Evolutionary conservation across 805 yeast species (phyloP).

Genomic region (Lachancea dasiensis): DNA sequence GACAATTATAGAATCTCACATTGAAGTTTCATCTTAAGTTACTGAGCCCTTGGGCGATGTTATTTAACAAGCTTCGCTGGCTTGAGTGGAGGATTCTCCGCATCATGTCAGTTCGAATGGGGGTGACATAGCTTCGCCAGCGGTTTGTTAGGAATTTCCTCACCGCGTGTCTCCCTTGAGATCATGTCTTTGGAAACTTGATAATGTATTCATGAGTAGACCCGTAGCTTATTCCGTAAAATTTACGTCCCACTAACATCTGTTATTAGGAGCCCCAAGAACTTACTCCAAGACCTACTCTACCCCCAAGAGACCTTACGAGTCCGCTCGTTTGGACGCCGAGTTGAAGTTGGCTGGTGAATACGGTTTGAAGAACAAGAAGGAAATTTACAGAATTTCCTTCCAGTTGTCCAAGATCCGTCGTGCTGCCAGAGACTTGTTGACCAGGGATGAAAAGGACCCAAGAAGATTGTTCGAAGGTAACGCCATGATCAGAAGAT

Average conservation of each 20-base stretch:
- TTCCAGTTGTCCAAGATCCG: constrained; percentile 99
- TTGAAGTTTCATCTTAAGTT: too few relatives aligned
- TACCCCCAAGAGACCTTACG: constrained; percentile 99
- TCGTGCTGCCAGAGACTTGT: constrained; percentile 99
- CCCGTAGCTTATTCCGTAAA: constrained; percentile 3
- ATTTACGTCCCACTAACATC: constrained; percentile 17
- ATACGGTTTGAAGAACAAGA: constrained; percentile 99
- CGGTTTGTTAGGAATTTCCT: too few relatives aligned
- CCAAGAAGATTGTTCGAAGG: constrained; percentile 99
- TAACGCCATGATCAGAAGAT: constrained; percentile 99
- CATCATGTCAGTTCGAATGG: too few relatives aligned
- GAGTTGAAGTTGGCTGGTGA: constrained; percentile 99
- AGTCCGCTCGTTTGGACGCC: constrained; percentile 98
- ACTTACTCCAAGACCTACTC: constrained; percentile 99
- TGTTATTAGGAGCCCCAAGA: constrained; percentile 85
- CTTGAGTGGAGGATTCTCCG: too few relatives aligned
- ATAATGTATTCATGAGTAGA: constrained; percentile 11
- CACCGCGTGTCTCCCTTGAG: too few relatives aligned
- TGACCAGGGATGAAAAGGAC: constrained; percentile 99
- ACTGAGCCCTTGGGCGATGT: too few relatives aligned
- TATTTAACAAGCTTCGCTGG: too few relatives aligned
- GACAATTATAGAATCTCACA: constrained; percentile 27
- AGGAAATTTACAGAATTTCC: constrained; percentile 99
- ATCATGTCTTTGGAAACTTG: background rate
- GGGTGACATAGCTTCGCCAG: too few relatives aligned